Evolutionary conservation across 2,329 filamentous ascomycete genomes (phyloP), one percentile per base, ranked within the genome.

Genomic region (Podosphaera fusca): DNA sequence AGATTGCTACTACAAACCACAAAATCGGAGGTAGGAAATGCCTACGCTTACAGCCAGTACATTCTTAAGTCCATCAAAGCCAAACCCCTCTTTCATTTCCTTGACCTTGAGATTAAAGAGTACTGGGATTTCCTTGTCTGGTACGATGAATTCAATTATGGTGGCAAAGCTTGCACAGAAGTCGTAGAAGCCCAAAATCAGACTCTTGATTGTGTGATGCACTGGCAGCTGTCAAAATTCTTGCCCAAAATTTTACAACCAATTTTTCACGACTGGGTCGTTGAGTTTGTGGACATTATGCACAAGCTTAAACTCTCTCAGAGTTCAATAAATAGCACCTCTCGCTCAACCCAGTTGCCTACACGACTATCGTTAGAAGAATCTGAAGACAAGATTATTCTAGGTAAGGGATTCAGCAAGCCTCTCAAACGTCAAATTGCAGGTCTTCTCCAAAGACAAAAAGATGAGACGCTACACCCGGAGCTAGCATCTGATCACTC

Each of bases 141-240:
- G 92, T 96, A 96, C 63, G 92, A 99, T 64, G 87, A 95, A 70
- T 95, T 90, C 75, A 98, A 99, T 73, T 96, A 96, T 65, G 94
- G 92, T 57, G 92, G 92, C 59, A 94, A 94, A 66, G 92, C 86
- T 3, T 95, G 87, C 62, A 80, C 83, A 55, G 80, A 92, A 64
- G 85, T 95, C 2, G 75, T 84, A 6, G 81, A 82, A 63, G 75
- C 75, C 8, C 87, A 90, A 63, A 80, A 84, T 50, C 88, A 95
- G 67, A 76, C 79, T 2, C 76, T 96, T 12, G 85, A 95, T 64
- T 92, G 85, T 9, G 81, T 98, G 64, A 96, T 98, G 89, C 86
- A 95, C 70, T 98, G 94, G 94, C 92, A 98, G 69, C 84, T 98
- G 67, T 84, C 82, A 51, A 89, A 87, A 0, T 95, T 95, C 68